These are phyloP conservation scores for Diaporthe citri DNA, from an alignment of 2,329 filamentous ascomycete genomes.

Conservation along the genomic window DNA sequence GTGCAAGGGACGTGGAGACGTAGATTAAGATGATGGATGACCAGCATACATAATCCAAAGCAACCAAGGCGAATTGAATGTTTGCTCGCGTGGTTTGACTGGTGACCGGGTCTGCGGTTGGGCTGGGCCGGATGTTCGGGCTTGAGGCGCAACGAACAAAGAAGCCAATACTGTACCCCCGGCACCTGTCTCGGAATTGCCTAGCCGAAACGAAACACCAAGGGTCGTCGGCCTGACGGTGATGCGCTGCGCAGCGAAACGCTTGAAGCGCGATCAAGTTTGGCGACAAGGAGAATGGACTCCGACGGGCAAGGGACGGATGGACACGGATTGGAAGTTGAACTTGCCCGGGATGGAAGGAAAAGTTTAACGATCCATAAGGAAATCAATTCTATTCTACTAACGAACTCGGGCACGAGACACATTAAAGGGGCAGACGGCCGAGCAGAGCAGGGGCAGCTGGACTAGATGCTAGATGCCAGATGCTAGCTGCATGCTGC, in stretches of 20 bases:
- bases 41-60: conserved; percentile 6
- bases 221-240: background rate
- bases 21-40: background rate
- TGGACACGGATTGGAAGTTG: background rate
- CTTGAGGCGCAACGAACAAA: background rate
- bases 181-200: conserved; percentile 1
- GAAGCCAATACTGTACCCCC: background rate
- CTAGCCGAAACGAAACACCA: conserved; percentile 2
- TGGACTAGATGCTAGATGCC: conserved; percentile 15
- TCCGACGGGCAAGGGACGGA: background rate
- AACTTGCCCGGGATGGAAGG: background rate
- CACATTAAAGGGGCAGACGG: conserved; percentile 6
- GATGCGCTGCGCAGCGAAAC: background rate
- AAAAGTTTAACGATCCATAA: background rate
- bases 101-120: background rate
- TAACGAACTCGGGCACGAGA: background rate
- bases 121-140: background rate
- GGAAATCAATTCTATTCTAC: too few species aligned
- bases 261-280: background rate
- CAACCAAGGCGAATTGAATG: background rate
- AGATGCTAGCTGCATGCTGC: conserved; percentile 16
- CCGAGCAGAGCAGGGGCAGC: conserved; percentile 11
- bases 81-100: background rate
- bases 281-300: background rate
- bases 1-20: background rate